Evolutionary conservation across 768 basidiomycete species (phyloP).

Genomic region (Saitozyma podzolica): DNA sequence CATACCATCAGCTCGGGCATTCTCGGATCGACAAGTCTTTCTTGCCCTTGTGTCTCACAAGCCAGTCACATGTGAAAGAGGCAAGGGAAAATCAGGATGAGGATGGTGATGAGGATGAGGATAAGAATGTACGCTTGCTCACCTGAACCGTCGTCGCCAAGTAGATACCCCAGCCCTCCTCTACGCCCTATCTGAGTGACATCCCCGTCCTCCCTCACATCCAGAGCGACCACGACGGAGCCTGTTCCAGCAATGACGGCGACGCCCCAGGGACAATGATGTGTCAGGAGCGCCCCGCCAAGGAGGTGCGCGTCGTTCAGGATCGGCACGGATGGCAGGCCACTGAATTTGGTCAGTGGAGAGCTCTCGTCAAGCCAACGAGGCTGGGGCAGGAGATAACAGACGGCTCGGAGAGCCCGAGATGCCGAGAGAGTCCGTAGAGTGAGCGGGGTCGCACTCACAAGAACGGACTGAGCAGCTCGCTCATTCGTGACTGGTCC

Average conservation of each 20-base stretch:
- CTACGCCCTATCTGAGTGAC: slow-evolving; percentile 27
- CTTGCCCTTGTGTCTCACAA: not conserved
- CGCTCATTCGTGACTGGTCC: slow-evolving; percentile 21
- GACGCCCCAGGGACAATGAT: slow-evolving; percentile 61
- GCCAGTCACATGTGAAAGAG: not conserved
- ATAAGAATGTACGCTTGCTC: slow-evolving; percentile 6
- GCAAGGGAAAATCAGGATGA: too few relatives aligned
- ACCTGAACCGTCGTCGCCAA: slow-evolving; percentile 45
- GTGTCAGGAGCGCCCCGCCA: slow-evolving; percentile 70
- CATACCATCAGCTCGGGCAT: not conserved
- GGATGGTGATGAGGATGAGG: not conserved
- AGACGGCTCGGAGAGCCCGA: too few relatives aligned
- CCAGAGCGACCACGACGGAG: slow-evolving; percentile 59
- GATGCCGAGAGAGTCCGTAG: too few relatives aligned
- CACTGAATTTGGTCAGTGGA: not conserved
- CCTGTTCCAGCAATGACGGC: slow-evolving; percentile 81
- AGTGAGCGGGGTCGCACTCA: slow-evolving; percentile 3
- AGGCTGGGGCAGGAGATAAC: not conserved
- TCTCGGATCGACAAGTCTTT: not conserved
- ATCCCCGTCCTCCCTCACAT: slow-evolving; percentile 15
- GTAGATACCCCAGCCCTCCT: slow-evolving; percentile 37
- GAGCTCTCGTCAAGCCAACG: not conserved
- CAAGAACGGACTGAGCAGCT: slow-evolving; percentile 27
- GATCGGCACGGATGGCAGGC: slow-evolving; percentile 59
- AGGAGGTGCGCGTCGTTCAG: slow-evolving; percentile 84